Conservation (phyloP, 2,329 filamentous ascomycete species). For the Botrytis sinoallii region DNA sequence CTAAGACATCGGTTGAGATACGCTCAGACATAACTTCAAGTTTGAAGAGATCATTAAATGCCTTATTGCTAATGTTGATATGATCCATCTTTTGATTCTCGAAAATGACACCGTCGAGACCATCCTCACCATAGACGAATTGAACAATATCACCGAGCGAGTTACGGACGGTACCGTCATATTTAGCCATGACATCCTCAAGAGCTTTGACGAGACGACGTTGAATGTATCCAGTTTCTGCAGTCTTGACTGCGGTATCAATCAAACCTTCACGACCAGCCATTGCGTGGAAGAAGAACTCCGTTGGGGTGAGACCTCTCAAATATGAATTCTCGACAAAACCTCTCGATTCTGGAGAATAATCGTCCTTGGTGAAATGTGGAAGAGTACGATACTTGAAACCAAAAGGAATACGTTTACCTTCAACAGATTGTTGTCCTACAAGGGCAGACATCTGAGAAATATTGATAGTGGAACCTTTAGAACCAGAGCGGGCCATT, state of each 20-base stretch:
- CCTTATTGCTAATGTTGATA: conserved; percentile 72
- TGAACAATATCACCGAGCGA: conserved; percentile 95
- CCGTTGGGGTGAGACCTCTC: conserved; percentile 87
- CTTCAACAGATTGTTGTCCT: conserved; percentile 96
- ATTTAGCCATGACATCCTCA: conserved; percentile 96
- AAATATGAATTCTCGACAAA: conserved; percentile 99
- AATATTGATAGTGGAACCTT: conserved; percentile 98
- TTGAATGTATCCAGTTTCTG: conserved; percentile 98
- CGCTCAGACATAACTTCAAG: conserved; percentile 74
- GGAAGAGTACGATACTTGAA: conserved; percentile 98
- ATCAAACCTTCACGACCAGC: conserved; percentile 99
- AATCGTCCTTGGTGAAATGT: conserved; percentile 99
- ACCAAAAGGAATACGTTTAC: conserved; percentile 97
- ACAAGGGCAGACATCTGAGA: conserved; percentile 99
- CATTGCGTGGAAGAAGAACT: conserved; percentile 99
- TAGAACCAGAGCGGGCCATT: conserved; percentile 95
- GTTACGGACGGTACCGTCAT: conserved; percentile 95
- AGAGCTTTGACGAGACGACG: conserved; percentile 96
- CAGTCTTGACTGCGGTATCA: conserved; percentile 98
- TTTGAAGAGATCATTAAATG: conserved; percentile 78
- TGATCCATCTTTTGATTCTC: conserved; percentile 90
- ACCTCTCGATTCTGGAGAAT: conserved; percentile 92
- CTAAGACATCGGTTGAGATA: conserved; percentile 68
- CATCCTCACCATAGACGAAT: conserved; percentile 97
- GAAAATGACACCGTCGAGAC: conserved; percentile 87